A percentile compares a stretch with the other conserved stretches of the same genome.
These are phyloP conservation scores for Colletotrichum melonis DNA, from an alignment of 2,329 filamentous ascomycete genomes.

Conservation along the genomic window DNA sequence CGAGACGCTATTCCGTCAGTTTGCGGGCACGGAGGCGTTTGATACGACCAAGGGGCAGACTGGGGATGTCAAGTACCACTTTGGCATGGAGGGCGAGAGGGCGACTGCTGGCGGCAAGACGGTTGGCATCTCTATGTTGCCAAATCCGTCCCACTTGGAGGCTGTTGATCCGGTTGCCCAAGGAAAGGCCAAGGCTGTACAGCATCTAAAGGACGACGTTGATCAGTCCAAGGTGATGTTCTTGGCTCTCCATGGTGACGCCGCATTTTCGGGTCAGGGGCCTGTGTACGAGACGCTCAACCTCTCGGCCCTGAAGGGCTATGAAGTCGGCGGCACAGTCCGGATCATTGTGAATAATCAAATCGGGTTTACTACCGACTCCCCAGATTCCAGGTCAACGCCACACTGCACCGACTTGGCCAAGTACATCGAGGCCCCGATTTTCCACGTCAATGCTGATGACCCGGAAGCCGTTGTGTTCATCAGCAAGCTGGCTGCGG, in stretches of 20 bases:
- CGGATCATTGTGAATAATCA: conserved; percentile 99
- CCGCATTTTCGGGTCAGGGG: conserved; percentile 95
- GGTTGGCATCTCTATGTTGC: conserved; percentile 95
- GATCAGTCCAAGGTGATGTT: conserved; percentile 91
- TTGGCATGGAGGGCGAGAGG: conserved; percentile 99
- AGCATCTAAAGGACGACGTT: conserved; percentile 98
- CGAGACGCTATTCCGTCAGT: conserved; percentile 99
- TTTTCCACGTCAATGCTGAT: conserved; percentile 99
- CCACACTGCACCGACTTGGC: conserved; percentile 99
- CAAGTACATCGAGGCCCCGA: conserved; percentile 96
- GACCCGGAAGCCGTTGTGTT: conserved; percentile 99
- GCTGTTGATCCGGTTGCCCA: conserved; percentile 97
- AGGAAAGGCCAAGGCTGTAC: conserved; percentile 95
- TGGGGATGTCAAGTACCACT: conserved; percentile 98
- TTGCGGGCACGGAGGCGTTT: conserved; percentile 86
- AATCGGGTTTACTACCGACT: conserved; percentile 99
- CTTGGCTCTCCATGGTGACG: conserved; percentile 95
- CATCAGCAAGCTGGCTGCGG: conserved; percentile 93
- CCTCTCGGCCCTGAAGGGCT: conserved; percentile 93
- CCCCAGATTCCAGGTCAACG: conserved; percentile 94
- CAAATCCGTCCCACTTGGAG: conserved; percentile 98
- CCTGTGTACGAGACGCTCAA: conserved; percentile 98
- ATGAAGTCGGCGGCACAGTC: conserved; percentile 96
- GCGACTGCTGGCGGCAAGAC: conserved; percentile 97
- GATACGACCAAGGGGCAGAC: conserved; percentile 84